Percentiles rank a stretch among this genome's conserved stretches.
These are phyloP conservation scores for Clonostachys sp. DNA, from an alignment of 2,329 filamentous ascomycete genomes.

Conservation along the genomic window DNA sequence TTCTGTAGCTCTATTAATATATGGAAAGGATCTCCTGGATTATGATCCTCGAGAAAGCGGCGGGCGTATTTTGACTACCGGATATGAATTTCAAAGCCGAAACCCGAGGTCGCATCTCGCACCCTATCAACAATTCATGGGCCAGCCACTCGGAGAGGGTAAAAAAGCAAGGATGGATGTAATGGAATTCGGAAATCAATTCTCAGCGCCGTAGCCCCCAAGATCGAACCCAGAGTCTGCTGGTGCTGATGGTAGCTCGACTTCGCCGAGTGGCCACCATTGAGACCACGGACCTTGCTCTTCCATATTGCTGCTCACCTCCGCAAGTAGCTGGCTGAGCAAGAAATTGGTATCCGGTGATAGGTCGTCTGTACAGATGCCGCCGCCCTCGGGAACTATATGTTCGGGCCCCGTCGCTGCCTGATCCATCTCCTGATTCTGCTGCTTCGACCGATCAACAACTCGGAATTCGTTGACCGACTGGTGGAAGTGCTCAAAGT, in stretches of 20 bases:
- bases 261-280: constrained; percentile 15
- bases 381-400: background rate
- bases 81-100: background rate
- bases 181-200: no score
- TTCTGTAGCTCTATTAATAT: no score
- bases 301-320: constrained; percentile 16
- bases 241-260: constrained; percentile 5
- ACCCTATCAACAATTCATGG: constrained; percentile 2
- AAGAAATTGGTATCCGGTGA: constrained; percentile 11
- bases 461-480: constrained; percentile 21
- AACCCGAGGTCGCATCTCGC: background rate
- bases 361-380: background rate
- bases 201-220: no score
- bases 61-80: no score
- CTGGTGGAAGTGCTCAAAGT: constrained; percentile 20
- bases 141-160: background rate
- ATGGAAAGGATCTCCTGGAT: no score
- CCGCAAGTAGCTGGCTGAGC: constrained; percentile 13
- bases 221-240: no score
- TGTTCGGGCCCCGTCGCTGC: constrained; percentile 3
- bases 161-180: no score
- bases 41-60: no score
- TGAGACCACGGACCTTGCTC: constrained; percentile 18
- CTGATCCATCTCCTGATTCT: constrained; percentile 18
- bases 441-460: constrained; percentile 21